phyloP scores from a whole-genome alignment of 441 rosid genomes.

The Populus hybrid region DNA sequence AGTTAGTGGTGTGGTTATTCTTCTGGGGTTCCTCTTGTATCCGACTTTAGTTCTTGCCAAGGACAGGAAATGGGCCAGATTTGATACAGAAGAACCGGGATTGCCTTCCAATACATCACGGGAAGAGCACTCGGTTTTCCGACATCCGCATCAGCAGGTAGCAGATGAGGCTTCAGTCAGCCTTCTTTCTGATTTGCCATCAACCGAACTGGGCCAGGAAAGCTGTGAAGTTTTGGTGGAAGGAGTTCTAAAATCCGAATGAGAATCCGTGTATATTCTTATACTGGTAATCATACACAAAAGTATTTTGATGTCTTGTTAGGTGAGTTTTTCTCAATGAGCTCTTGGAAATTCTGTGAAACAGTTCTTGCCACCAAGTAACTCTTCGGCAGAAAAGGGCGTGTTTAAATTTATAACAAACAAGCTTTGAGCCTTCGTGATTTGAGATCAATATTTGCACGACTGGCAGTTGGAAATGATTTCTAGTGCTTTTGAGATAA shows the following conservation, averaged over 20 bases:
- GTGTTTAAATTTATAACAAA: too few relatives aligned
- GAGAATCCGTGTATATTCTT: not conserved
- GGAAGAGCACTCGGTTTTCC: constrained; percentile 14
- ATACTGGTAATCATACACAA: not conserved
- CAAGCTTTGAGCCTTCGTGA: too few relatives aligned
- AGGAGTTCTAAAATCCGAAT: constrained; percentile 9
- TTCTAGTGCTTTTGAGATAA: too few relatives aligned
- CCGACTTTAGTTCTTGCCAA: constrained; percentile 48
- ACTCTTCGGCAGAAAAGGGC: too few relatives aligned
- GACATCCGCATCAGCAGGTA: constrained; percentile 28
- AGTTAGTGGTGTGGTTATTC: constrained; percentile 50
- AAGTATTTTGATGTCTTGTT: not conserved
- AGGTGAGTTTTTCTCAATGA: not conserved
- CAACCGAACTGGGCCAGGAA: constrained; percentile 17
- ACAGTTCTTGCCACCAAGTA: not conserved
- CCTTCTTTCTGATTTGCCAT: constrained; percentile 39
- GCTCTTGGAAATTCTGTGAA: not conserved
- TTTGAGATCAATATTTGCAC: too few relatives aligned
- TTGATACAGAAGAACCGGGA: constrained; percentile 30
- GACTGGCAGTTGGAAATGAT: too few relatives aligned
- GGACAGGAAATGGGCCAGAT: constrained; percentile 48
- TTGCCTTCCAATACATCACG: not conserved
- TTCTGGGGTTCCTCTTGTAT: constrained; percentile 55
- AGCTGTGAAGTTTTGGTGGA: constrained; percentile 20
- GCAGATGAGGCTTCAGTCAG: constrained; percentile 50